Evolutionary conservation across 208 protist genomes (phyloP).

Genomic region (Phytomonas sp.): DNA sequence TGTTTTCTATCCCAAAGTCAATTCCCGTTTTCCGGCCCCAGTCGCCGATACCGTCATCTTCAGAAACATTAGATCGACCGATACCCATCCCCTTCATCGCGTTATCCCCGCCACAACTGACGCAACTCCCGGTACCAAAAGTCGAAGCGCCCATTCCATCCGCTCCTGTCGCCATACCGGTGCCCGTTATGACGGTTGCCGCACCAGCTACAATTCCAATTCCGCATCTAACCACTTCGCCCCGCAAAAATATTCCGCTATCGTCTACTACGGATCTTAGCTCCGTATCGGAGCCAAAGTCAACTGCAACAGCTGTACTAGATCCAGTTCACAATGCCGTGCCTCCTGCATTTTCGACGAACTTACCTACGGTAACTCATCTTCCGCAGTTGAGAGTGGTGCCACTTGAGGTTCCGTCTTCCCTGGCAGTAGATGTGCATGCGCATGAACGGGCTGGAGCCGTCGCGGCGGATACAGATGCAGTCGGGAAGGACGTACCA

Average conservation of each 20-base stretch:
- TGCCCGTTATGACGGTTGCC: slow-evolving; percentile 3
- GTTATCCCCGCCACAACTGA: neutral
- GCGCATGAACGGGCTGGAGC: neutral
- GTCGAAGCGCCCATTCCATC: neutral
- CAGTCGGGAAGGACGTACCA: neutral
- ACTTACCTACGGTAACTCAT: neutral
- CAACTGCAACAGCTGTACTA: neutral
- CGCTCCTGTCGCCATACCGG: slow-evolving; percentile 12
- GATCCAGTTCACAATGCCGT: neutral
- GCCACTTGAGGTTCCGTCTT: slow-evolving; percentile 1
- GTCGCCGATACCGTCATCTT: neutral
- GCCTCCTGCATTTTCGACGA: neutral
- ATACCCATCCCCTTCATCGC: neutral
- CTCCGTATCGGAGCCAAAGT: neutral
- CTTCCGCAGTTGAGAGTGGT: slow-evolving; percentile 7
- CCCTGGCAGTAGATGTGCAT: neutral
- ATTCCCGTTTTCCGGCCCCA: neutral
- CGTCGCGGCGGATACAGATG: neutral
- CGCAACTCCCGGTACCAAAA: neutral
- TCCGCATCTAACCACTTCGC: slow-evolving; percentile 1
- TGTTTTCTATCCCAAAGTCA: neutral
- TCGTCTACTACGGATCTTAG: neutral
- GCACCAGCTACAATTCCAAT: neutral
- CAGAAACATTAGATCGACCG: neutral
- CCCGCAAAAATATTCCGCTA: neutral